Conservation (phyloP, 176 grass and related monocot genomes). For the Zoysia japonica region DNA sequence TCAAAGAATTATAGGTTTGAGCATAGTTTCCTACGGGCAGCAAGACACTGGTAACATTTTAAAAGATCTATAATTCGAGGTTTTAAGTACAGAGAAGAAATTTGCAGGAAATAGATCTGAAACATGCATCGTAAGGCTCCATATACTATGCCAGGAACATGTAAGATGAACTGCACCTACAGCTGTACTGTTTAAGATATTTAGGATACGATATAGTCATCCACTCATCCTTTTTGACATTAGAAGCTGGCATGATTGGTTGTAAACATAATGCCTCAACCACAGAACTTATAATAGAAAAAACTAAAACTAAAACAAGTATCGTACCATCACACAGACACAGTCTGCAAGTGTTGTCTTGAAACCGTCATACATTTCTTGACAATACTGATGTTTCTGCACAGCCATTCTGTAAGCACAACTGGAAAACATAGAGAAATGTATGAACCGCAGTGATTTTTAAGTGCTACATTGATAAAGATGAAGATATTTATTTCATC, state of each 20-base stretch:
- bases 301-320: constrained; percentile 4
- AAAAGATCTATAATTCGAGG: not conserved
- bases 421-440: constrained; percentile 40
- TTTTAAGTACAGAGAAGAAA: not conserved
- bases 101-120: constrained; percentile 18
- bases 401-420: constrained; percentile 48
- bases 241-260: not conserved
- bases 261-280: constrained; percentile 29
- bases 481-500: constrained; percentile 9
- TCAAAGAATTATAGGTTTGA: not conserved
- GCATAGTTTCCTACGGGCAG: not conserved
- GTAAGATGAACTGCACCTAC: not conserved
- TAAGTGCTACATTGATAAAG: constrained; percentile 12
- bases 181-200: not conserved
- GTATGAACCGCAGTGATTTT: constrained; percentile 7
- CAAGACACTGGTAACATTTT: constrained; percentile 11
- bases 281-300: not conserved
- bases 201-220: not conserved
- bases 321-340: constrained; percentile 50
- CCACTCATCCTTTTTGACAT: not conserved
- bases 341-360: constrained; percentile 40
- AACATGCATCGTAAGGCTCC: not conserved
- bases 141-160: not conserved
- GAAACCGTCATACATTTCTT: constrained; percentile 50
- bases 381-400: constrained; percentile 54